These are phyloP conservation scores for Talaromyces sp. DNA, from an alignment of 2,329 filamentous ascomycete genomes.

Conservation along the genomic window DNA sequence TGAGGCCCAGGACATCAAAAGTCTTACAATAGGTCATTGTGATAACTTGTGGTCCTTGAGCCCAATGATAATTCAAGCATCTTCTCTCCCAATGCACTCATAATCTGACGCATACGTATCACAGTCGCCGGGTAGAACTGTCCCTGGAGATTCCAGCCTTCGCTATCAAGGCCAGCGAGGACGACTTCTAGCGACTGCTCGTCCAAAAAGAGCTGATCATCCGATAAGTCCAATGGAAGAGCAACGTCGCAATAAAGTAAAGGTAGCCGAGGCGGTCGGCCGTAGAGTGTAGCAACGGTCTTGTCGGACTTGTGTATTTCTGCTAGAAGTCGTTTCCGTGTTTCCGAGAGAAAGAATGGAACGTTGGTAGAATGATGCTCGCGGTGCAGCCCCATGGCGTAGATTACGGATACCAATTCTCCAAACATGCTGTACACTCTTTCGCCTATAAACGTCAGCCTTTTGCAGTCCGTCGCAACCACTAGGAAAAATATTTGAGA, in stretches of 20 bases:
- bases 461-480: not conserved
- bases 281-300: slow-evolving; percentile 29
- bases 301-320: slow-evolving; percentile 30
- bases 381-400: slow-evolving; percentile 18
- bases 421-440: slow-evolving; percentile 21
- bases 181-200: slow-evolving; percentile 13
- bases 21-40: slow-evolving; percentile 16
- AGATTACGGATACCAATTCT: slow-evolving; percentile 22
- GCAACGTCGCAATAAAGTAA: slow-evolving; percentile 29
- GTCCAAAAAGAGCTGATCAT: slow-evolving; percentile 27
- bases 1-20: not conserved
- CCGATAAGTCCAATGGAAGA: slow-evolving; percentile 30
- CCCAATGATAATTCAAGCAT: slow-evolving; percentile 26
- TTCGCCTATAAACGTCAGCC: slow-evolving; percentile 20
- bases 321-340: slow-evolving; percentile 29
- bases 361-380: slow-evolving; percentile 15
- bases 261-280: slow-evolving; percentile 30
- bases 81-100: slow-evolving; percentile 25
- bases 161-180: slow-evolving; percentile 21
- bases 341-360: slow-evolving; percentile 31
- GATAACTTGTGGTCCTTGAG: slow-evolving; percentile 4
- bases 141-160: slow-evolving; percentile 25
- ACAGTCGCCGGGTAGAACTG: slow-evolving; percentile 25
- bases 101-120: slow-evolving; percentile 25
- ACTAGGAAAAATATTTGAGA: not conserved